Base-by-base conservation (phyloP, 2,329 filamentous ascomycete genomes). In the Cordyceps fumosorosea region DNA sequence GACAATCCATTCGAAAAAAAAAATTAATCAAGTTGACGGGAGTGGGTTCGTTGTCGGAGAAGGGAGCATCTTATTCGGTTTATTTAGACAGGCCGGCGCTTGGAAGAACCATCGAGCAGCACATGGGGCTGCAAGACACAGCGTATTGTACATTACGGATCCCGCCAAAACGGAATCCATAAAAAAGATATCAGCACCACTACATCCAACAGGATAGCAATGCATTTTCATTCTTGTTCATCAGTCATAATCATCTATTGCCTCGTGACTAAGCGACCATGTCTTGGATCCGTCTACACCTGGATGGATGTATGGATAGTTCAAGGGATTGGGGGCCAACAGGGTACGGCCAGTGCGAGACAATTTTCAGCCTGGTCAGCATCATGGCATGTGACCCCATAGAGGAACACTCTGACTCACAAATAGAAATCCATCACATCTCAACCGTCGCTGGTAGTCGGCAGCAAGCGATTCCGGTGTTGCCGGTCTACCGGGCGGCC, bases 141-240 rank as follows among this genome's bases (percentile, higher is more conserved):
- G 5, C 20, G 6, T 37, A 20, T 48, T 62, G 59, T 62, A 62
- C 52, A 62, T 62, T 56, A 55, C 34, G 18, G 42, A 48, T 55
- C 55, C 29, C 42, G 26, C n/a, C 22, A 18, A 29, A 42, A 40
- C 29, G 20, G 12, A 50, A 55, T 55, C 18, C n/a, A 37, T 8
- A n/a, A 62, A 44, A 56, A 56, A 37, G 59, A 56, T 55, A 62
- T 62, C 26, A 56, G 10, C n/a, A 62, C 47, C 24, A 60, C 57
- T 56, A 40, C 32, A 48, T 55, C 44, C 51, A 34, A 32, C 40
- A 45, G 51, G 59, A 56, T 62, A 42, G 45, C 22, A 55, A 51
- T 48, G 45, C 22, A 55, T 56, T 48, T 56, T 51, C 47, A 37
- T 47, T 51, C 3, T 37, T 34, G 44, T 50, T 48, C 4, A 56